These are phyloP conservation scores for Dryas alaskensis DNA, from an alignment of 306 rosid genomes.

Conservation along the genomic window DNA sequence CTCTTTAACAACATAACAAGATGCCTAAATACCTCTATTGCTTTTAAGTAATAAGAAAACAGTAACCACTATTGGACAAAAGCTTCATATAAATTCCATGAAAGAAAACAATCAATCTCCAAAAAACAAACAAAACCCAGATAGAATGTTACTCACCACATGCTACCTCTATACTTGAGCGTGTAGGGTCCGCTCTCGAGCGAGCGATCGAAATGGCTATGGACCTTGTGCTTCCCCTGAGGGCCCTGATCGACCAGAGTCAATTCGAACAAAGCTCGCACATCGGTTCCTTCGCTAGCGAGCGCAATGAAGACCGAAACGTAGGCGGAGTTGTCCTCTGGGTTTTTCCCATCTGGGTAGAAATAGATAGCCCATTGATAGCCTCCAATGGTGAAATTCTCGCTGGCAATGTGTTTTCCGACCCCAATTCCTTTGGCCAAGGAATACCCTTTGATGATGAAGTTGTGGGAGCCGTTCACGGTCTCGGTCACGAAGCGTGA, in stretches of 20 bases:
- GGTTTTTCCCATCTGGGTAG: conserved; percentile 94
- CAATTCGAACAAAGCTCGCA: conserved; percentile 84
- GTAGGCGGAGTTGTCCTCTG: conserved; percentile 86
- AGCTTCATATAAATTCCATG: too few relatives aligned
- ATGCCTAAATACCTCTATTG: too few relatives aligned
- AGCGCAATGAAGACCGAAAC: conserved; percentile 95
- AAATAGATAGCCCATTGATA: conserved; percentile 96
- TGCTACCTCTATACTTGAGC: conserved; percentile 92
- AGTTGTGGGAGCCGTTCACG: conserved; percentile 92
- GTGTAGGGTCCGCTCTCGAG: conserved; percentile 94
- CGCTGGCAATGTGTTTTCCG: conserved; percentile 93
- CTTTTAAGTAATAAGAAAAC: too few relatives aligned
- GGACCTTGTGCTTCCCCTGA: conserved; percentile 83
- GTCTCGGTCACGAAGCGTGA: conserved; percentile 91
- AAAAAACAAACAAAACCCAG: background rate
- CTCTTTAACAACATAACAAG: too few relatives aligned
- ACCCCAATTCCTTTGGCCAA: conserved; percentile 93
- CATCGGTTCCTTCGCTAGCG: conserved; percentile 95
- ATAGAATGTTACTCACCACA: conserved; percentile 54
- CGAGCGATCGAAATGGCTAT: conserved; percentile 87
- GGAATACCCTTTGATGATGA: conserved; percentile 81
- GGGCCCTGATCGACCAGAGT: conserved; percentile 86
- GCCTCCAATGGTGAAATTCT: conserved; percentile 86
- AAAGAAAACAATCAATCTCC: background rate
- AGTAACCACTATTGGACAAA: too few relatives aligned